Percentiles rank a stretch among this genome's conserved stretches.
These are phyloP conservation scores for Penicillium longicatenatum DNA, from an alignment of 495 filamentous ascomycete species.

Conservation along the genomic window DNA sequence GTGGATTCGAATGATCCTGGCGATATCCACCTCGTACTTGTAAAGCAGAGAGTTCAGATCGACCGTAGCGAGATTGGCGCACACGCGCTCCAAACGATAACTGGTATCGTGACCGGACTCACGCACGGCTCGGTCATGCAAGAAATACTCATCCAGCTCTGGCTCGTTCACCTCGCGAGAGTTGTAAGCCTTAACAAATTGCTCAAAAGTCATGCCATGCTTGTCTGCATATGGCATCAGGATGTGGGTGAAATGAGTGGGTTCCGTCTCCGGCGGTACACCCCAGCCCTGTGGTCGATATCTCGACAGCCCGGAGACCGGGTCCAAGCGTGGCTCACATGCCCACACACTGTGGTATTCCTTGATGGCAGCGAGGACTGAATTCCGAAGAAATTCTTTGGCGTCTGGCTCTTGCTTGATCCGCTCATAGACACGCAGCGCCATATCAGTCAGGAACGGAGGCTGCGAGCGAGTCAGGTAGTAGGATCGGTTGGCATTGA, in stretches of 20 bases:
- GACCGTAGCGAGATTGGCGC: slow-evolving; percentile 87
- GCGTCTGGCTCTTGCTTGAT: slow-evolving; percentile 80
- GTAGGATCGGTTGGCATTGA: slow-evolving; percentile 95
- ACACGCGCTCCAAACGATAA: slow-evolving; percentile 86
- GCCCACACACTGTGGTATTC: slow-evolving; percentile 95
- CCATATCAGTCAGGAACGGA: slow-evolving; percentile 97
- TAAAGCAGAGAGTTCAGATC: slow-evolving; percentile 92
- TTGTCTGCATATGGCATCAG: slow-evolving; percentile 85
- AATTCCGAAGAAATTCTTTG: slow-evolving; percentile 72
- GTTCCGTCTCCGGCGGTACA: slow-evolving; percentile 92
- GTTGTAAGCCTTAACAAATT: slow-evolving; percentile 89
- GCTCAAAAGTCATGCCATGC: slow-evolving; percentile 73
- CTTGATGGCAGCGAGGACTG: slow-evolving; percentile 90
- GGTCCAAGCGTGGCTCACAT: slow-evolving; percentile 75
- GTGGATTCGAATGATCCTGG: slow-evolving; percentile 73
- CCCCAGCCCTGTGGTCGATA: slow-evolving; percentile 88
- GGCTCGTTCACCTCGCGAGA: slow-evolving; percentile 74
- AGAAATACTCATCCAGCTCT: slow-evolving; percentile 89
- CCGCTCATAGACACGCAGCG: slow-evolving; percentile 81
- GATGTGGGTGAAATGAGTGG: slow-evolving; percentile 83
- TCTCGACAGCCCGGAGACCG: slow-evolving; percentile 77
- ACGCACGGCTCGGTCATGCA: slow-evolving; percentile 91
- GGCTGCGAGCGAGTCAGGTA: slow-evolving; percentile 93
- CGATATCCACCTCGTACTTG: slow-evolving; percentile 94
- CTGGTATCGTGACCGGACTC: slow-evolving; percentile 98